Percentiles rank a stretch among this genome's conserved stretches.
Evolutionary conservation across 768 basidiomycete genomes (phyloP).

Genomic region (Lyophyllum decastes): DNA sequence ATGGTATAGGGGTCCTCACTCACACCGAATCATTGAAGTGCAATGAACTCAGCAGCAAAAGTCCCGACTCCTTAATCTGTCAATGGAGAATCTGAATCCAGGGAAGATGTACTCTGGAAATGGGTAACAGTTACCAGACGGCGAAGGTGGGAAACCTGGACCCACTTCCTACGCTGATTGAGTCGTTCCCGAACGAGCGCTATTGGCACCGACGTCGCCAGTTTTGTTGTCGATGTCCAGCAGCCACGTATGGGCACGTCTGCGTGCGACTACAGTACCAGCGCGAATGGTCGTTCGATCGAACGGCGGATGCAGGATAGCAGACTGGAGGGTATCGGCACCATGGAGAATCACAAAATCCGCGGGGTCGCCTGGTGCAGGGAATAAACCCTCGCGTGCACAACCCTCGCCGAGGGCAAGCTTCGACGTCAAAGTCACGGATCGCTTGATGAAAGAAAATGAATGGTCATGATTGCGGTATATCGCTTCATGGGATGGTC

Average conservation of each 20-base stretch:
- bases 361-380: slow-evolving; percentile 43
- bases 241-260: slow-evolving; percentile 37
- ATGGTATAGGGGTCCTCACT: neutral
- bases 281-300: slow-evolving; percentile 53
- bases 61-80: neutral
- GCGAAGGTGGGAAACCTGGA: neutral
- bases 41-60: neutral
- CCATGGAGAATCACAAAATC: slow-evolving; percentile 64
- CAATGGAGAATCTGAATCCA: neutral
- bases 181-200: neutral
- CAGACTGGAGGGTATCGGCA: slow-evolving; percentile 41
- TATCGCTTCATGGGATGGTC: neutral
- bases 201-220: neutral
- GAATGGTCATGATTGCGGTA: neutral
- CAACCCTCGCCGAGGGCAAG: slow-evolving; percentile 41
- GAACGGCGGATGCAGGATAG: slow-evolving; percentile 49
- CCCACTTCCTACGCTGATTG: neutral
- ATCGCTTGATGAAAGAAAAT: slow-evolving; percentile 36
- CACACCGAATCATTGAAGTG: neutral
- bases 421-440: slow-evolving; percentile 56
- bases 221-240: slow-evolving; percentile 2
- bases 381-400: slow-evolving; percentile 32
- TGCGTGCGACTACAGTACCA: slow-evolving; percentile 44
- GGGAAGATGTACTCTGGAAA: neutral
- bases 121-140: neutral